Percentiles rank a stretch among this genome's conserved stretches.
Evolutionary conservation across 2,329 filamentous ascomycete genomes (phyloP).

Genomic region (Diaporthe humulicola): DNA sequence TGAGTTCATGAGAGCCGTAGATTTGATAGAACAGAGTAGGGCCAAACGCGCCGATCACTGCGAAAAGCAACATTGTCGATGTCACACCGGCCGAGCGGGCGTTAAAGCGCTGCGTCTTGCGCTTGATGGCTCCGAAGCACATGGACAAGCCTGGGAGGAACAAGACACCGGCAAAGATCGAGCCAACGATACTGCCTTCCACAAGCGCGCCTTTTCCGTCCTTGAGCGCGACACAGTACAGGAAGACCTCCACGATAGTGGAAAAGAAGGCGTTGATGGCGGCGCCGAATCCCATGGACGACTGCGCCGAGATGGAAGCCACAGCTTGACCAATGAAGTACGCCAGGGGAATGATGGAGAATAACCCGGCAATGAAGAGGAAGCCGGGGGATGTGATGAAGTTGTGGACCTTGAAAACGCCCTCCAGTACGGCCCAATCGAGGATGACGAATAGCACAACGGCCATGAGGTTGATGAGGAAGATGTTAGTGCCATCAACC

Average conservation of each 20-base stretch:
- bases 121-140: conserved; percentile 98
- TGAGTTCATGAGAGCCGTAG: conserved; percentile 96
- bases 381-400: conserved; percentile 87
- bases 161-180: conserved; percentile 95
- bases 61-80: conserved; percentile 97
- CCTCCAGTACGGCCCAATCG: conserved; percentile 86
- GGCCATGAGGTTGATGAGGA: conserved; percentile 95
- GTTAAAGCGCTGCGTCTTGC: conserved; percentile 98
- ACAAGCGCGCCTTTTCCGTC: conserved; percentile 94
- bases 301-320: conserved; percentile 97
- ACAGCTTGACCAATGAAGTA: conserved; percentile 99
- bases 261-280: conserved; percentile 99
- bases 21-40: conserved; percentile 99
- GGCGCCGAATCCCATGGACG: conserved; percentile 96
- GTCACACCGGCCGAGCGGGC: conserved; percentile 96
- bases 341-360: conserved; percentile 95
- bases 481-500: conserved; percentile 97
- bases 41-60: conserved; percentile 93
- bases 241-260: conserved; percentile 95
- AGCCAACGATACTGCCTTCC: conserved; percentile 96
- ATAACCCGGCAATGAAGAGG: conserved; percentile 84
- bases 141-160: conserved; percentile 96
- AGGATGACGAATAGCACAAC: conserved; percentile 95
- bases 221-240: conserved; percentile 93
- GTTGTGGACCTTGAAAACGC: conserved; percentile 76